Conservation (phyloP, 179 eudicot genomes). For the Corrigiola litoralis region DNA sequence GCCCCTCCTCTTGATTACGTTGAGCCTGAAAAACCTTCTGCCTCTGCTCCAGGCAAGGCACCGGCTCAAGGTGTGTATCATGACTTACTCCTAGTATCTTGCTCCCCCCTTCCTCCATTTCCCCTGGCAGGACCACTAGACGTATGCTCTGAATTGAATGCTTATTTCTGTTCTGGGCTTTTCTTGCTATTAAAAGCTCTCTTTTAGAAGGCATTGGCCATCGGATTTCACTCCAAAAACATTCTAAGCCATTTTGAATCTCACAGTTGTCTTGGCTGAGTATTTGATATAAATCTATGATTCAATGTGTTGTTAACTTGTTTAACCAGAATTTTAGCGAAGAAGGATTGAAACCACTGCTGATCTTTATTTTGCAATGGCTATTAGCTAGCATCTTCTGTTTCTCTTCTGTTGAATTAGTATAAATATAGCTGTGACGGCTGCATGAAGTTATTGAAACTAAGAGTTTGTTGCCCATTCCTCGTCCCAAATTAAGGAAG, state of each 20-base stretch:
- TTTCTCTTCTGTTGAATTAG: too few relatives aligned
- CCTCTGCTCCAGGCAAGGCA: conserved; percentile 43
- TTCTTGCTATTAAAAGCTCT: too few relatives aligned
- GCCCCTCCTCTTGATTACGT: conserved; percentile 98
- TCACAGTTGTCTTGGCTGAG: not conserved
- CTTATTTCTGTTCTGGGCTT: too few relatives aligned
- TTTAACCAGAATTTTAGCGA: not conserved
- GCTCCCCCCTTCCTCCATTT: not conserved
- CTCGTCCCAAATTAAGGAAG: not conserved
- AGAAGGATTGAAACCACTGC: not conserved
- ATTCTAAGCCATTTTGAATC: not conserved
- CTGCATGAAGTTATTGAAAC: not conserved
- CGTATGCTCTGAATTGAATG: not conserved
- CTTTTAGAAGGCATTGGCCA: not conserved
- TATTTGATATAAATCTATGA: not conserved
- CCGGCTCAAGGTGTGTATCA: conserved; percentile 46
- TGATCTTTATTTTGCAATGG: not conserved
- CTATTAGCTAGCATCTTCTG: not conserved
- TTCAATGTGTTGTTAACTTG: not conserved
- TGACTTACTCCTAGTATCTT: too few relatives aligned
- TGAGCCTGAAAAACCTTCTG: conserved; percentile 70
- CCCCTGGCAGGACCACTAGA: not conserved
- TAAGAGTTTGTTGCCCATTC: not conserved
- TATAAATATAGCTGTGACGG: not conserved
- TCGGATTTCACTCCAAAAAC: not conserved